Base-by-base conservation (phyloP, 139 green algal genomes). In the Astrephomene gubernaculifera region DNA sequence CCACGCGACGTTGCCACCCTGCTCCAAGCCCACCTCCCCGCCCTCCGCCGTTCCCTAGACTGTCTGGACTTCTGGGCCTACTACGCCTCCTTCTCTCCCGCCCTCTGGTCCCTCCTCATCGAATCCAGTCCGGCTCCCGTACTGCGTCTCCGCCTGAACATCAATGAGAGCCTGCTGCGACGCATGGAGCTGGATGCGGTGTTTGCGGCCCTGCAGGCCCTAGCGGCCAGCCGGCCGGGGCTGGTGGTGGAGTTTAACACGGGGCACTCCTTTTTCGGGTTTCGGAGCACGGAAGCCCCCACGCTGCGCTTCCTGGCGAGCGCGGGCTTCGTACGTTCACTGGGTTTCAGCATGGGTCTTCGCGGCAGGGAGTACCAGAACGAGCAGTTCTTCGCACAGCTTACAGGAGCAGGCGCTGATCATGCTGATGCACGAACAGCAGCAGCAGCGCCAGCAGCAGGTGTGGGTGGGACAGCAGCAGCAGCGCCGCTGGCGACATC, bases 81-180 rank as follows among this genome's bases (percentile, higher is more conserved):
- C 75, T 69, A 69, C 57, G 75, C 75, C 38, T 57, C 75, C 9
- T 14, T 69, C 38, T 71, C 54, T 1, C 17, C n/a, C 21, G 71
- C 45, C n/a, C 49, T 80, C 17, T 65, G 45, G 71, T 9, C n/a
- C 31, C 21, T 29, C 45, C 71, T 80, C 5, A 31, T 80, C 1
- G 45, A 45, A 14, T 36, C 21, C 52, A 31, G 49, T 35, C 75
- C 75, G 52, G 25, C 45, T 0, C 29, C 36, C 9, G 54, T 29
- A 3, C 24, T 74, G 31, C 10, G 2, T 61, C 61, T 84, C 31
- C 61, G 78, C 9, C 61, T 84, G 0, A 84, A 84, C 63, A 14
- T 65, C n/a, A 84, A 84, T 52, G 78, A 84, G 78, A 67, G 43
- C 63, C 33, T 84, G 61, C 78, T 84, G 21, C 78, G 78, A 8